phyloP scores from a whole-genome alignment of 1,284 basidiomycete species.

The Chiua sp. region DNA sequence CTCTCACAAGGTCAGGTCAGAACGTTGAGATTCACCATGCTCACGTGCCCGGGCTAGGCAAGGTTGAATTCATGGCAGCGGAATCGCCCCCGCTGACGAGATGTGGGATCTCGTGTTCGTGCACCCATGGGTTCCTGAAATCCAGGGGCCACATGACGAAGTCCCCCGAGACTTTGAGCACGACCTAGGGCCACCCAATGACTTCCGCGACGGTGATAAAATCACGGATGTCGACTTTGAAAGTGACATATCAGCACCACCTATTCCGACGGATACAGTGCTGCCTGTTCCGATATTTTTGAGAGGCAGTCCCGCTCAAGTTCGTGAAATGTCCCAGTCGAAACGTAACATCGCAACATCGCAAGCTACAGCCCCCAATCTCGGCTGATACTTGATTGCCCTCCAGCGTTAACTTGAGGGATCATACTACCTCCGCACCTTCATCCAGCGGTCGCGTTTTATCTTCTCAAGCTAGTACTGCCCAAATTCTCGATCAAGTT shows the following conservation, averaged over 20 bases:
- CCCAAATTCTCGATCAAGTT: too few species aligned
- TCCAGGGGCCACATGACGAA: not conserved
- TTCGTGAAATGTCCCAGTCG: too few species aligned
- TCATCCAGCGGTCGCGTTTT: too few species aligned
- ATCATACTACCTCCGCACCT: too few species aligned
- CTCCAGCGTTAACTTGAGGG: too few species aligned
- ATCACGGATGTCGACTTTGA: not conserved
- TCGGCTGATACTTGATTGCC: too few species aligned
- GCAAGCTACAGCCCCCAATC: too few species aligned
- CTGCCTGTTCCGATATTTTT: not conserved
- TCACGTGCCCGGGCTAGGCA: not conserved
- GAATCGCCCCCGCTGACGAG: not conserved
- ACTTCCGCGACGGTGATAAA: not conserved
- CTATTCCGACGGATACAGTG: not conserved
- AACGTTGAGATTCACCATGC: not conserved
- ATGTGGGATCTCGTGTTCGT: not conserved
- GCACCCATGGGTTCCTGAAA: conserved; percentile 1
- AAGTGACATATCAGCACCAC: not conserved
- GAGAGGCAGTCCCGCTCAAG: too few species aligned
- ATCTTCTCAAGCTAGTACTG: too few species aligned
- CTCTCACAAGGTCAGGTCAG: not conserved
- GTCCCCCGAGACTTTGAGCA: not conserved
- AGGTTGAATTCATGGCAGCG: not conserved
- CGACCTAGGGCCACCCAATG: not conserved
- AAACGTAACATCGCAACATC: too few species aligned